These are phyloP conservation scores for Podila horticola DNA, from an alignment of 192 early-diverging fungal genomes.

Conservation along the genomic window DNA sequence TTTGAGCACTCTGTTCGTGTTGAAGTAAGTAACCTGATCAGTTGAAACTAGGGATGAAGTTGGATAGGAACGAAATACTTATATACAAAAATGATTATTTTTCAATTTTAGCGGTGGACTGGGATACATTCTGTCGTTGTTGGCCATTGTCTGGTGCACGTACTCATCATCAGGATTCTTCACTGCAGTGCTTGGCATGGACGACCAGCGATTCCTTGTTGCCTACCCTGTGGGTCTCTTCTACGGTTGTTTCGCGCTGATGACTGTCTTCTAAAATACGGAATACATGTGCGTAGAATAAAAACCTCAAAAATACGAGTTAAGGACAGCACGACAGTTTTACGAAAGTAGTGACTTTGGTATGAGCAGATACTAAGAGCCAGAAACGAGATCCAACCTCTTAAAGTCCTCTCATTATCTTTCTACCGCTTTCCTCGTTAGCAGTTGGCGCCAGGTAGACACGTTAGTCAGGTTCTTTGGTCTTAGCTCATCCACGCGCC, in stretches of 20 bases:
- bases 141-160: conserved; percentile 95
- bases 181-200: conserved; percentile 90
- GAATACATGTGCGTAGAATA: background rate
- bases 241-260: conserved; percentile 93
- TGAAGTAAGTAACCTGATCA: conserved; percentile 65
- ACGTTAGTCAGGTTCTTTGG: too few species aligned
- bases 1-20: conserved; percentile 71
- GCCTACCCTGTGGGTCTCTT: conserved; percentile 94
- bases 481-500: too few species aligned
- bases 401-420: too few species aligned
- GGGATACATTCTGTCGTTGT: conserved; percentile 68
- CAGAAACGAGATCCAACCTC: too few species aligned
- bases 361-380: too few species aligned
- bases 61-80: background rate
- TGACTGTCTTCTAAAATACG: conserved; percentile 82
- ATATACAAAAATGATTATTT: background rate
- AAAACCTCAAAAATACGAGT: background rate
- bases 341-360: too few species aligned
- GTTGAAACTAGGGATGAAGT: background rate
- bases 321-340: too few species aligned
- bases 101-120: conserved; percentile 56
- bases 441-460: too few species aligned
- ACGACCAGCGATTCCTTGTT: conserved; percentile 91
- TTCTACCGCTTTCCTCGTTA: too few species aligned
- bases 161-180: conserved; percentile 95